phyloP scores from a whole-genome alignment of 148 eudicot genomes.

The Chenopodium album region DNA sequence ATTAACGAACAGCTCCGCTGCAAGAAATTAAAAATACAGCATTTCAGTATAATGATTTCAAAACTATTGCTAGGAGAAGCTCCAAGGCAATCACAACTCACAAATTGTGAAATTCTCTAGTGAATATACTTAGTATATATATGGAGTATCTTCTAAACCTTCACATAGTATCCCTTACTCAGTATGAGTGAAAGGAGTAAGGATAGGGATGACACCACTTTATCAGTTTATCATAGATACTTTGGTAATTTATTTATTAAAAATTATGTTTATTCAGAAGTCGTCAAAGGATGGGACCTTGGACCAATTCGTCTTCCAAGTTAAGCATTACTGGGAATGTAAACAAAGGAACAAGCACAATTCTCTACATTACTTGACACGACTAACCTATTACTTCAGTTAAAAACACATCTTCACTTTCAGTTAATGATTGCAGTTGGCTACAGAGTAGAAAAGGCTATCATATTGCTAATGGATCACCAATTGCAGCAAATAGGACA shows the following conservation, averaged over 20 bases:
- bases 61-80: neutral
- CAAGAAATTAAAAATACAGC: neutral
- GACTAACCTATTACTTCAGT: neutral
- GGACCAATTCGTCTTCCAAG: neutral
- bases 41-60: neutral
- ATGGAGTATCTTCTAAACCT: neutral
- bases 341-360: neutral
- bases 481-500: neutral
- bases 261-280: neutral
- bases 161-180: neutral
- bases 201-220: neutral
- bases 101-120: neutral
- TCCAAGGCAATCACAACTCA: neutral
- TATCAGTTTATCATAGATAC: neutral
- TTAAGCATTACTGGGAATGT: neutral
- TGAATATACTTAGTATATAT: neutral
- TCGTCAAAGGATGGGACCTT: neutral
- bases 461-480: neutral
- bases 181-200: neutral
- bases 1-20: slow-evolving; percentile 90
- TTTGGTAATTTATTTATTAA: too few relatives aligned
- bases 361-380: neutral
- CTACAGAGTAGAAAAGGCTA: neutral
- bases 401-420: neutral
- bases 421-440: neutral